phyloP scores from a whole-genome alignment of 140 eudicot genomes.

The Artemisia princeps region DNA sequence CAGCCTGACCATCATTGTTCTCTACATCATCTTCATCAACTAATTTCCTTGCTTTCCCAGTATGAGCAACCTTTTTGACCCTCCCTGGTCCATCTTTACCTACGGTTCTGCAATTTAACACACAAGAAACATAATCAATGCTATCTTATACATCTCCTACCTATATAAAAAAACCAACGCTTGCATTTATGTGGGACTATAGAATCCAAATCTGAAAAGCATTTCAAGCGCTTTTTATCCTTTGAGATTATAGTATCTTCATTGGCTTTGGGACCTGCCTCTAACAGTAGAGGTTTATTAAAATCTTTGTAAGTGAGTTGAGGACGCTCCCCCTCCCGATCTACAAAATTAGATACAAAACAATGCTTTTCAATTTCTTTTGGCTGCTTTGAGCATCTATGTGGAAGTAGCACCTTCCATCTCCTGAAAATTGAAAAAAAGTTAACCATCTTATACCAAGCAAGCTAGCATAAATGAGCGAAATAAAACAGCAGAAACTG shows the following conservation, averaged over 20 bases:
- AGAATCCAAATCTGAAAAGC: too few species aligned
- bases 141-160: background rate
- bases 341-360: constrained; percentile 74
- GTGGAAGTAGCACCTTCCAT: constrained; percentile 67
- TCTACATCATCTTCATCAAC: constrained; percentile 30
- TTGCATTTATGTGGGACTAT: too few species aligned
- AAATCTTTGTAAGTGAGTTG: constrained; percentile 59
- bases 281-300: constrained; percentile 25
- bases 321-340: constrained; percentile 72
- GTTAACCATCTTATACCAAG: background rate
- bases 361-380: constrained; percentile 48
- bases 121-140: background rate
- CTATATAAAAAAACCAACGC: too few species aligned
- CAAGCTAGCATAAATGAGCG: too few species aligned
- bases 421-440: constrained; percentile 38
- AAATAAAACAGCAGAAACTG: too few species aligned
- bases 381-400: constrained; percentile 44
- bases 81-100: constrained; percentile 24
- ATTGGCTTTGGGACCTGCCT: constrained; percentile 23
- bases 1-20: constrained; percentile 25
- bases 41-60: constrained; percentile 20
- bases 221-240: constrained; percentile 21
- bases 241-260: constrained; percentile 24
- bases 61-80: constrained; percentile 30
- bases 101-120: constrained; percentile 26